Evolutionary conservation across 2,329 filamentous ascomycete genomes (phyloP), one percentile per base, ranked within the genome.

Genomic region (Aspergillus sp.): DNA sequence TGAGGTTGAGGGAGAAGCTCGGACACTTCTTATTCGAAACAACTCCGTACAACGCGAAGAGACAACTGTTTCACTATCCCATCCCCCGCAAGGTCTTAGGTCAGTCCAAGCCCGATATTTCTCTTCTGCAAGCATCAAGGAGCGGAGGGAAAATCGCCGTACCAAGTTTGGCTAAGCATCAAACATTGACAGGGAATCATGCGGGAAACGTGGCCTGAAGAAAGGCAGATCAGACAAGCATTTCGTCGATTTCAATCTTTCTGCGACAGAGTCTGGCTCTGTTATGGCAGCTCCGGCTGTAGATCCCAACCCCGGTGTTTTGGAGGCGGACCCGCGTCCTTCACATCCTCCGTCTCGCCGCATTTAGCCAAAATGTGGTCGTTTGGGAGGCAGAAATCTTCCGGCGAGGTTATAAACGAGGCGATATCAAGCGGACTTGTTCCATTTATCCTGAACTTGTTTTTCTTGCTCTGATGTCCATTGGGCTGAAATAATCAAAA

Each of bases 291-390:
- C 55, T 47, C 17, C 50, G 46, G 23, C 31, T 50, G 55, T 45
- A 31, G 55, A 57, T 57, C 47, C 11, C 34, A 19, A 30, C 23
- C 30, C 46, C 17, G 31, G 54, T 38, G 55, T 51, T 57, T 51
- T 49, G 47, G 23, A 45, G 43, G 19, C 47, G 22, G 31, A 50
- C 34, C 28, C 46, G 50, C 54, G 46, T 38, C 34, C 9, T 9
- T 31, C 34, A 17, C 54, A 50, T 34, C 19, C 46, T 23, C 47
- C 55, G 55, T 57, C 31, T 43, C 23, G 34, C 22, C 34, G 55
- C 8, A 34, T 45, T 57, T 57, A 50, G 55, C 47, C 47, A 45
- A n/a, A 51, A 45, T 19, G 41, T 15, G 22, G 22, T 47, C 11
- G 7, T 30, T 46, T 31, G 41, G 46, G 41, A 22, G 8, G 34